Evolutionary conservation across 768 basidiomycete species (phyloP).

Genomic region (Russula griseocarnosa): DNA sequence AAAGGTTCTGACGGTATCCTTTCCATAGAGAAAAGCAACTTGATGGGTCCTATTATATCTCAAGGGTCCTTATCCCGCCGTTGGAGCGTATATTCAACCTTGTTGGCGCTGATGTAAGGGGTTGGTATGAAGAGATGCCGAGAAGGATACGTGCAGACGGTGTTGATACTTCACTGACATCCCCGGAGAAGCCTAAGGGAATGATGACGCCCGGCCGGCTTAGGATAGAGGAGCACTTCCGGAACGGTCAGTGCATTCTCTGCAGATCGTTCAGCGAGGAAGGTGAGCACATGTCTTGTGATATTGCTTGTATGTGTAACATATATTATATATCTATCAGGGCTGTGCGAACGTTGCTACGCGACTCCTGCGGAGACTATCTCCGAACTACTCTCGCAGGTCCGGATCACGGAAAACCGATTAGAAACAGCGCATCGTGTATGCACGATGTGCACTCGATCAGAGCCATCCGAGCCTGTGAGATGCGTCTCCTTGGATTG

Average conservation of each 20-base stretch:
- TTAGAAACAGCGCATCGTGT: conserved; percentile 35
- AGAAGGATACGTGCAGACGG: conserved; percentile 46
- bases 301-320: neutral
- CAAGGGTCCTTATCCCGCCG: conserved; percentile 80
- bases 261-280: conserved; percentile 56
- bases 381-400: conserved; percentile 35
- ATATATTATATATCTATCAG: conserved; percentile 34
- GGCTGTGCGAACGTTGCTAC: conserved; percentile 31
- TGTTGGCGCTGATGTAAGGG: conserved; percentile 78
- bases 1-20: neutral
- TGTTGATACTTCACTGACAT: conserved; percentile 36
- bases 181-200: conserved; percentile 36
- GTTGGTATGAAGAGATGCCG: conserved; percentile 89
- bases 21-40: conserved; percentile 57
- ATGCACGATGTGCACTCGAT: conserved; percentile 41
- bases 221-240: conserved; percentile 75
- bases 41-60: conserved; percentile 90
- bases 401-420: conserved; percentile 35
- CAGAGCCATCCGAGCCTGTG: conserved; percentile 36
- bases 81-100: conserved; percentile 88
- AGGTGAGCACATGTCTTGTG: conserved; percentile 38
- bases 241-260: conserved; percentile 61
- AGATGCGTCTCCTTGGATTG: conserved; percentile 48
- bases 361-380: conserved; percentile 36
- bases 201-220: conserved; percentile 38